Percentiles rank a stretch among this genome's conserved stretches.
Evolutionary conservation across 495 filamentous ascomycete genomes (phyloP).

Genomic region (Cryomyces antarcticus): DNA sequence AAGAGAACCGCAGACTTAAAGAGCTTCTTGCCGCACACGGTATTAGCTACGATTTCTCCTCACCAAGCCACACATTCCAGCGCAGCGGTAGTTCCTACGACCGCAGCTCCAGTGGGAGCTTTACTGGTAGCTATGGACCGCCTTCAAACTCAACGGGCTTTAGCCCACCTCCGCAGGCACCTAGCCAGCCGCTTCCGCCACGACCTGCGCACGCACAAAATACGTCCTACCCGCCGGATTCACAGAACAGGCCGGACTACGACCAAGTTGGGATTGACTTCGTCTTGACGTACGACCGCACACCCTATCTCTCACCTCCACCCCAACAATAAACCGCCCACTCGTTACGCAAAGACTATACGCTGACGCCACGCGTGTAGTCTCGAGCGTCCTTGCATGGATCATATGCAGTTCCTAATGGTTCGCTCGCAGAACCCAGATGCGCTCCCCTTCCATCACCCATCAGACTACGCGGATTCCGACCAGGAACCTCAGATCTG

Average conservation of each 20-base stretch:
- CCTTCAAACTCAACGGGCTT: conserved; percentile 19
- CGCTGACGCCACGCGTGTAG: conserved; percentile 24
- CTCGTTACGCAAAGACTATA: not conserved
- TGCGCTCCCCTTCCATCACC: conserved; percentile 25
- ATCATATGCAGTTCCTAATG: conserved; percentile 67
- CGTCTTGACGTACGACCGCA: conserved; percentile 70
- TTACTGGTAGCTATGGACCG: conserved; percentile 34
- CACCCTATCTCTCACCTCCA: conserved; percentile 45
- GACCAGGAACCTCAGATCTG: conserved; percentile 23
- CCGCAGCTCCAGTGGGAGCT: conserved; percentile 25
- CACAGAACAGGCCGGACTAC: conserved; percentile 41
- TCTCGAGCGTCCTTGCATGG: conserved; percentile 86
- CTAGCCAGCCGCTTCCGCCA: conserved; percentile 5
- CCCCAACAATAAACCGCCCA: conserved; percentile 22
- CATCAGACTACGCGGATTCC: conserved; percentile 20
- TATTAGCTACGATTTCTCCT: conserved; percentile 29
- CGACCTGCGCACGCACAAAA: not conserved
- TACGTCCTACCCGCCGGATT: conserved; percentile 5
- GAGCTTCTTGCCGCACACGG: conserved; percentile 54
- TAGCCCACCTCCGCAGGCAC: conserved; percentile 14
- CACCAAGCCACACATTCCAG: conserved; percentile 6
- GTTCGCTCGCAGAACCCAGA: conserved; percentile 27
- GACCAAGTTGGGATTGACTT: conserved; percentile 86
- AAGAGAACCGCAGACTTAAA: conserved; percentile 63
- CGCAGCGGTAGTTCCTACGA: conserved; percentile 15